Evolutionary conservation across 2,329 filamentous ascomycete genomes (phyloP).

Genomic region (Blastomyces silverae): DNA sequence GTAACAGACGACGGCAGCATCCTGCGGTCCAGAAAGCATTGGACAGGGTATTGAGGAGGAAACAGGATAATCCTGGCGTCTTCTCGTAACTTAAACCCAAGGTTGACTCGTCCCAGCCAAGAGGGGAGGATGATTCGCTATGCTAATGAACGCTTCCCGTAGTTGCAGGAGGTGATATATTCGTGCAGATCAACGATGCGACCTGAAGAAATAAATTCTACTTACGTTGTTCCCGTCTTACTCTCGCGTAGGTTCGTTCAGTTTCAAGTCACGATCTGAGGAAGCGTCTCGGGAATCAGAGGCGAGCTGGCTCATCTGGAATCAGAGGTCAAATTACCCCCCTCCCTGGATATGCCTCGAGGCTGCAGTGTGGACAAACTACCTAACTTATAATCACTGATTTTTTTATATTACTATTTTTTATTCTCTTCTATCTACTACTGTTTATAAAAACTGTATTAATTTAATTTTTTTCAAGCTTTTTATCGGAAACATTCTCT

Average conservation of each 20-base stretch:
- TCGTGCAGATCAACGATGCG: constrained; percentile 4
- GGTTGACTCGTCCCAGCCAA: neutral
- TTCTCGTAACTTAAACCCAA: neutral
- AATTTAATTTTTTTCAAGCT: too few species aligned
- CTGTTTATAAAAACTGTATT: too few species aligned
- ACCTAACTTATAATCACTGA: too few species aligned
- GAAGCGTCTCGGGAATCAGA: neutral
- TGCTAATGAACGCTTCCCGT: neutral
- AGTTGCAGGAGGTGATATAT: constrained; percentile 3
- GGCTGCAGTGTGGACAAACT: neutral
- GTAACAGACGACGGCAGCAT: neutral
- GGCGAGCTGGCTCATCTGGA: neutral
- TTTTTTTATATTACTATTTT: too few species aligned
- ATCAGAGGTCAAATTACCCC: too few species aligned
- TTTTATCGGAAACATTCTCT: too few species aligned
- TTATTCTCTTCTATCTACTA: too few species aligned
- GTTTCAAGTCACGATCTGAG: neutral
- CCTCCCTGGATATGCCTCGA: neutral
- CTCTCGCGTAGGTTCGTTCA: neutral
- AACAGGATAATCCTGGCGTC: constrained; percentile 3
- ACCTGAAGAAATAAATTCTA: constrained; percentile 6
- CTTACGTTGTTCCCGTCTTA: neutral
- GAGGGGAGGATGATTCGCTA: neutral
- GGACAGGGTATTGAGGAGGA: neutral
- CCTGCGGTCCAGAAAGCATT: neutral